phyloP scores from a whole-genome alignment of 345 rosid species.

The Euphorbia peplus region DNA sequence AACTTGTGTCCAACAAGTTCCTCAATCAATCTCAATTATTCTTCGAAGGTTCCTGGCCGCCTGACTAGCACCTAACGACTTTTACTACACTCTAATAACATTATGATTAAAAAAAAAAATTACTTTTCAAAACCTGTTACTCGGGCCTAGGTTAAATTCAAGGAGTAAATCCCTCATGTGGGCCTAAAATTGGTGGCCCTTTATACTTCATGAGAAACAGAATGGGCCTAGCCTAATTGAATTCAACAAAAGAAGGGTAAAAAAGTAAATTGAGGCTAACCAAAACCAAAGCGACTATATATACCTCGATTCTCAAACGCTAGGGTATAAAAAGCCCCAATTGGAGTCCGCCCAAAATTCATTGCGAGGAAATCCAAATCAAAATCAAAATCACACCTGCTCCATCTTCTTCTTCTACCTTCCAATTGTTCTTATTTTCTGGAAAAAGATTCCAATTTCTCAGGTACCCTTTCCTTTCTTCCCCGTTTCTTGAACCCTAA shows the following conservation, averaged over 20 bases:
- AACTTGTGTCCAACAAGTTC: no score
- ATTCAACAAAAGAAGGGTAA: conserved; percentile 11
- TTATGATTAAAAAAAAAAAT: no score
- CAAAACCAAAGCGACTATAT: conserved; percentile 52
- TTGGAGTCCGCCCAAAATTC: conserved; percentile 53
- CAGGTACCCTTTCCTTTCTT: background rate
- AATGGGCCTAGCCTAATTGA: background rate
- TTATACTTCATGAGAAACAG: no score
- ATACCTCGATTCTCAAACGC: conserved; percentile 57
- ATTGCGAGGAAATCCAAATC: conserved; percentile 15
- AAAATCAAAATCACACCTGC: conserved; percentile 16
- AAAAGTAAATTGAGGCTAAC: conserved; percentile 19
- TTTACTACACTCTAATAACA: no score
- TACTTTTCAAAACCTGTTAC: no score
- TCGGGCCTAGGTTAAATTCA: no score
- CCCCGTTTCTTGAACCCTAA: background rate
- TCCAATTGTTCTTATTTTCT: background rate
- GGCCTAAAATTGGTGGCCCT: background rate
- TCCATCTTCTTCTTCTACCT: conserved; percentile 27
- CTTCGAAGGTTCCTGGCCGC: no score
- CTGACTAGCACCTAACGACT: no score
- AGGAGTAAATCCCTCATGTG: background rate
- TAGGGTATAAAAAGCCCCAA: conserved; percentile 82
- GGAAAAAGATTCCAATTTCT: background rate
- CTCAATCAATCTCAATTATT: no score